Conservation (phyloP, 352 stramenopile genomes). For the Globisporangium solare region DNA sequence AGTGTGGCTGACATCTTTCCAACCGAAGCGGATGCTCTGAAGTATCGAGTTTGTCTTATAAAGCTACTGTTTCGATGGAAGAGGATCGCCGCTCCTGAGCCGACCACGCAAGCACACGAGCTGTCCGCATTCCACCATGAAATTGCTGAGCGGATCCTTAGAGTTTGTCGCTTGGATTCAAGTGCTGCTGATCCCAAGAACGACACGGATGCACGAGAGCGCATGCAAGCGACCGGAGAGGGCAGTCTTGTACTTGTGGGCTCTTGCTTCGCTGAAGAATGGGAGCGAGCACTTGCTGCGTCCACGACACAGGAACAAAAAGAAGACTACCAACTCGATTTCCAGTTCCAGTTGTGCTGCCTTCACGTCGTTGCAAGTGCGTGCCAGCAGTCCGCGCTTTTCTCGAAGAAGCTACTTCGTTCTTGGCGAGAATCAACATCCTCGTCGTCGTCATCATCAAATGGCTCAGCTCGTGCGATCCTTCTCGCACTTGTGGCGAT, state of each 20-base stretch:
- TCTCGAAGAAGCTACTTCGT: conserved; percentile 7
- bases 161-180: not conserved
- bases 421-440: not conserved
- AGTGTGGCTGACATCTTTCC: not conserved
- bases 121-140: conserved; percentile 1
- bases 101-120: not conserved
- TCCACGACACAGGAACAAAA: not conserved
- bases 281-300: not conserved
- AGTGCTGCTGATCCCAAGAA: not conserved
- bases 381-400: conserved; percentile 7
- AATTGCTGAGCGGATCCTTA: not conserved
- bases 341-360: conserved; percentile 22
- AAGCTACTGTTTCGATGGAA: conserved; percentile 13
- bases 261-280: conserved; percentile 1
- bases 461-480: conserved; percentile 6
- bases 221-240: not conserved
- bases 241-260: conserved; percentile 1
- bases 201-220: not conserved
- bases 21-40: not conserved
- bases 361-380: conserved; percentile 18
- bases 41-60: conserved; percentile 2
- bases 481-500: conserved; percentile 21
- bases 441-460: not conserved
- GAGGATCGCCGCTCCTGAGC: not conserved
- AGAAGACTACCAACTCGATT: not conserved